Conservation (phyloP, 108 stramenopile genomes). For the Epithemia pelagica region DNA sequence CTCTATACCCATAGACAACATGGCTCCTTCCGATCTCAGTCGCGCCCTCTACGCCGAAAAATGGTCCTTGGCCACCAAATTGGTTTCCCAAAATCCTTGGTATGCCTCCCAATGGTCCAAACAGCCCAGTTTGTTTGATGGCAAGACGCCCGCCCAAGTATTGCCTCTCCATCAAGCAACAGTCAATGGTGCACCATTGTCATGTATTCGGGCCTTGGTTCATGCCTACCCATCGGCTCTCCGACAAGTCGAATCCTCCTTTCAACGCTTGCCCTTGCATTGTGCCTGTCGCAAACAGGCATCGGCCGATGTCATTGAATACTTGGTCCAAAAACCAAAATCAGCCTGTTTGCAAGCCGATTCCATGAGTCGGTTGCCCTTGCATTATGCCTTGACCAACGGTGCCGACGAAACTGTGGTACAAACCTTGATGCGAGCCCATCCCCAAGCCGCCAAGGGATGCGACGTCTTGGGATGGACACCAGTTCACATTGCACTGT, state of each 20-base stretch:
- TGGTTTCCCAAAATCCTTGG: too few species aligned
- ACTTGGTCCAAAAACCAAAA: slow-evolving; percentile 37
- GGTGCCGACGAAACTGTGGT: slow-evolving; percentile 42
- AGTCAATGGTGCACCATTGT: slow-evolving; percentile 20
- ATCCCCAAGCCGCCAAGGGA: slow-evolving; percentile 44
- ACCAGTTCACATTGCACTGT: slow-evolving; percentile 72
- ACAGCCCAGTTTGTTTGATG: slow-evolving; percentile 61
- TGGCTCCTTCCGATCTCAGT: too few species aligned
- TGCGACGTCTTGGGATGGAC: slow-evolving; percentile 60
- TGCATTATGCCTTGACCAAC: slow-evolving; percentile 43
- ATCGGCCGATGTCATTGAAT: slow-evolving; percentile 38
- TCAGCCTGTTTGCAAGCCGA: slow-evolving; percentile 48
- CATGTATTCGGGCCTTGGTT: slow-evolving; percentile 13
- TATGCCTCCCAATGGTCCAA: too few species aligned
- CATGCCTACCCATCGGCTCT: slow-evolving; percentile 44
- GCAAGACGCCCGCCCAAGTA: slow-evolving; percentile 42
- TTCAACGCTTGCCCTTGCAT: slow-evolving; percentile 54
- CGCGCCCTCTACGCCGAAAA: too few species aligned
- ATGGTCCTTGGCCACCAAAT: too few species aligned
- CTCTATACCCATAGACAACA: too few species aligned
- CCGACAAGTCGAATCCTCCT: slow-evolving; percentile 40
- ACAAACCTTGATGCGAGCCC: slow-evolving; percentile 29
- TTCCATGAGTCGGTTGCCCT: slow-evolving; percentile 36
- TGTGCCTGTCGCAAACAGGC: slow-evolving; percentile 72
- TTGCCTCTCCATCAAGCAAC: slow-evolving; percentile 61